Conservation (phyloP, 2,329 filamentous ascomycete species). For the Teratosphaeria destructans region DNA sequence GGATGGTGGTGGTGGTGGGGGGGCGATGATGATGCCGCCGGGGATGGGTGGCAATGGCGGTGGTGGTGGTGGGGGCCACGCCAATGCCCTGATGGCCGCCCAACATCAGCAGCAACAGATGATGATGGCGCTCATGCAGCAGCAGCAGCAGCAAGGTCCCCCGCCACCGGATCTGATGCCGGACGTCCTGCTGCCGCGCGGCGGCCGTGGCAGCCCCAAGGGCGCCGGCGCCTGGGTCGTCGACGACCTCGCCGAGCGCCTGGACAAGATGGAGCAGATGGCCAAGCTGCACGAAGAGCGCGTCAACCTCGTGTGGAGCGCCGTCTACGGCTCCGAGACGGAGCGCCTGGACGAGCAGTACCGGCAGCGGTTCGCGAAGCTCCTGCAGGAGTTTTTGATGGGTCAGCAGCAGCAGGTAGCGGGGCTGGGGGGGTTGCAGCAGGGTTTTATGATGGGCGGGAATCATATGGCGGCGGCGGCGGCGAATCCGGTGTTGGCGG, state of each 20-base stretch:
- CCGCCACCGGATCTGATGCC: neutral
- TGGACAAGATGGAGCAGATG: constrained; percentile 2
- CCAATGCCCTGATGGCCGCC: neutral
- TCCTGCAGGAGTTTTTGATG: neutral
- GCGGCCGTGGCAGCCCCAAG: neutral
- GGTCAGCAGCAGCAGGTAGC: neutral
- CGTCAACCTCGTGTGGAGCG: neutral
- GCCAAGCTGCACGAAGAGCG: neutral
- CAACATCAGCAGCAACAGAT: neutral
- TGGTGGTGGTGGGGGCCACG: neutral
- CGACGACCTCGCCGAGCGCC: constrained; percentile 1
- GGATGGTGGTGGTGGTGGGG: neutral
- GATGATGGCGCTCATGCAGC: neutral
- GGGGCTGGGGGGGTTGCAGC: neutral
- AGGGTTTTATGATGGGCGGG: neutral
- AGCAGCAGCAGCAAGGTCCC: neutral
- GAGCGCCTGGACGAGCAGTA: constrained; percentile 1
- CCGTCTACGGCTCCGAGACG: neutral
- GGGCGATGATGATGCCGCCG: neutral
- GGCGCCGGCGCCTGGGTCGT: neutral
- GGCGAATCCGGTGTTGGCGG: neutral
- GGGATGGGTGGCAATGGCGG: too few species aligned
- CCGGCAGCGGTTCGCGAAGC: neutral
- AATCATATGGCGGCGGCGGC: neutral
- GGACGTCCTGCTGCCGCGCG: neutral